A percentile compares a stretch with the other conserved stretches of the same genome.
Evolutionary conservation across 768 basidiomycete genomes (phyloP).

Genomic region (Sutorius australiensis): DNA sequence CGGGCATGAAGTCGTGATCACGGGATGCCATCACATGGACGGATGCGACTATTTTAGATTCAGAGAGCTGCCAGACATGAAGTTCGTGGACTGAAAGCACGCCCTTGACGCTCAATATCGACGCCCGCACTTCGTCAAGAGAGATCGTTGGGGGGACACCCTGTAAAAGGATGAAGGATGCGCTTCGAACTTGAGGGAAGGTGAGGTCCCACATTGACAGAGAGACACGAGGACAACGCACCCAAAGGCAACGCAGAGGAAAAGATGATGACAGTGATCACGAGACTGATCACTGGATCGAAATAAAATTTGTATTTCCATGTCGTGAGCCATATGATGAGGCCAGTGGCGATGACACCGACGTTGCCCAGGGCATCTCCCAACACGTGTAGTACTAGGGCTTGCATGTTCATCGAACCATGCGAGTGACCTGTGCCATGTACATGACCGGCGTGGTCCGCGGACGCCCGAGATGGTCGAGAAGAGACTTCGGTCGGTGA

Average conservation of each 20-base stretch:
- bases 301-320: conserved; percentile 88
- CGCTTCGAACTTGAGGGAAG: conserved; percentile 61
- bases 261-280: conserved; percentile 96
- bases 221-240: conserved; percentile 30
- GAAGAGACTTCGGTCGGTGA: neutral
- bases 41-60: conserved; percentile 90
- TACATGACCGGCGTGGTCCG: conserved; percentile 8
- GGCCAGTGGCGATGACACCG: conserved; percentile 92
- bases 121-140: conserved; percentile 80
- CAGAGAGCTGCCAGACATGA: conserved; percentile 97
- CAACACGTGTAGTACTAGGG: conserved; percentile 88
- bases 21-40: conserved; percentile 89
- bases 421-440: conserved; percentile 41
- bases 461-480: conserved; percentile 11
- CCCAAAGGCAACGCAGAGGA: conserved; percentile 90
- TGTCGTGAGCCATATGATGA: conserved; percentile 87
- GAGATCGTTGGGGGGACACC: conserved; percentile 89
- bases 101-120: conserved; percentile 79
- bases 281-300: conserved; percentile 88
- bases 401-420: conserved; percentile 97
- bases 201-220: conserved; percentile 1
- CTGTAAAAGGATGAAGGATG: conserved; percentile 92
- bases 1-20: conserved; percentile 85
- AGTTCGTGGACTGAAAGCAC: conserved; percentile 86
- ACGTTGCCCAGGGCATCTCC: conserved; percentile 98